A percentile compares a stretch with the other conserved stretches of the same genome.
These are phyloP conservation scores for Nicotiana tomentosiformis DNA, from an alignment of 257 asterid genomes.

Conservation along the genomic window DNA sequence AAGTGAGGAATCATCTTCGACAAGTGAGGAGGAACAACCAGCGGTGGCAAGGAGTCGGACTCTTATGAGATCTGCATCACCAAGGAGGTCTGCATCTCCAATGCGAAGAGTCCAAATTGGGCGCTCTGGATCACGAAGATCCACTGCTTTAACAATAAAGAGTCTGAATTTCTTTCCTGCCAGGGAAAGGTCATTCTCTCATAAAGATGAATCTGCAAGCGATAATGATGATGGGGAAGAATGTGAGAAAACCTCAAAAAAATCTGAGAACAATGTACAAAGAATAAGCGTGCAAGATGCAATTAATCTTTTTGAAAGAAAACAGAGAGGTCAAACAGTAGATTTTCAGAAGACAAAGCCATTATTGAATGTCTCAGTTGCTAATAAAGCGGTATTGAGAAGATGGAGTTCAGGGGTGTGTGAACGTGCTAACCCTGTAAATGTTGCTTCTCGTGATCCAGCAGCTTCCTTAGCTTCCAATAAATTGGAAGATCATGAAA, in stretches of 20 bases:
- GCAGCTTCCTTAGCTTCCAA: conserved; percentile 27
- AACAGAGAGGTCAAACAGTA: conserved; percentile 63
- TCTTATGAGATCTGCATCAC: conserved; percentile 69
- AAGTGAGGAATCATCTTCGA: conserved; percentile 61
- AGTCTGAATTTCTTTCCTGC: conserved; percentile 62
- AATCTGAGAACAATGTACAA: conserved; percentile 26
- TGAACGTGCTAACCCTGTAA: conserved; percentile 40
- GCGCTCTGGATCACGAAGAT: conserved; percentile 82
- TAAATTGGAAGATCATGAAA: conserved; percentile 28
- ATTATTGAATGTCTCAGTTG: conserved; percentile 28
- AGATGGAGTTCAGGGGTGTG: conserved; percentile 93
- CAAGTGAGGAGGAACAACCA: conserved; percentile 72
- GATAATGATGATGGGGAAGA: conserved; percentile 53
- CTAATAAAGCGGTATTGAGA: conserved; percentile 77
- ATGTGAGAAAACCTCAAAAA: conserved; percentile 47
- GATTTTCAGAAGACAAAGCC: conserved; percentile 49
- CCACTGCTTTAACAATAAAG: conserved; percentile 84
- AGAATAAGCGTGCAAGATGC: conserved; percentile 96
- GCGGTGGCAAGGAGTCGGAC: conserved; percentile 70
- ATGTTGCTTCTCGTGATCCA: conserved; percentile 27
- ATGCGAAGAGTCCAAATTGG: conserved; percentile 96
- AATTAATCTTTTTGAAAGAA: conserved; percentile 80
- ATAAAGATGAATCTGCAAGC: conserved; percentile 39
- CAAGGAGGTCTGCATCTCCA: conserved; percentile 96
- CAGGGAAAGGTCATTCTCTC: conserved; percentile 47